phyloP scores from a whole-genome alignment of 257 asterid genomes.

The Ballota nigra region DNA sequence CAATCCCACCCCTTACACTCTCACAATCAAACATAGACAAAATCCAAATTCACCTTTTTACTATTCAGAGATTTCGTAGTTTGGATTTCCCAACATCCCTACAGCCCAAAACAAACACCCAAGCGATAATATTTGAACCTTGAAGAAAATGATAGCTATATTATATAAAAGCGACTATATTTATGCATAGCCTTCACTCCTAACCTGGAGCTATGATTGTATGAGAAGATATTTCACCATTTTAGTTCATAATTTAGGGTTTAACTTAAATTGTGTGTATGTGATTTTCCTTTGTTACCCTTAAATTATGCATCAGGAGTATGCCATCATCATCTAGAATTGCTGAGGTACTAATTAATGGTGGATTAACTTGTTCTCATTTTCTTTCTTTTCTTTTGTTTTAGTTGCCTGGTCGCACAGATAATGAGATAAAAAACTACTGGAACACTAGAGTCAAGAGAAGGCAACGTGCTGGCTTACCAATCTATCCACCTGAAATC shows the following conservation, averaged over 20 bases:
- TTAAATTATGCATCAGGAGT: background rate
- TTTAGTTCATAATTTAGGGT: background rate
- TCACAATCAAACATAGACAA: background rate
- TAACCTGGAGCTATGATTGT: conserved; percentile 1
- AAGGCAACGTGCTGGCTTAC: conserved; percentile 73
- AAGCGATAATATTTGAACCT: background rate
- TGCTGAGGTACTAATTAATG: background rate
- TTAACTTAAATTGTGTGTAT: background rate
- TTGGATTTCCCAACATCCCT: background rate
- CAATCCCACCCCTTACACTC: background rate
- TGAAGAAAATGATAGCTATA: background rate
- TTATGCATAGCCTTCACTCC: background rate
- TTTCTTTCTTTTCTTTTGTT: conserved; percentile 1
- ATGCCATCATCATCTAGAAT: background rate
- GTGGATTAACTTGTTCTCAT: conserved; percentile 14
- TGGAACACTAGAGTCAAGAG: conserved; percentile 90
- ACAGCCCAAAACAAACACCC: background rate
- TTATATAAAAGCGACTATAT: conserved; percentile 10
- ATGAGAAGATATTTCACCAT: background rate
- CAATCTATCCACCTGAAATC: conserved; percentile 70
- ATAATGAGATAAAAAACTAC: conserved; percentile 83
- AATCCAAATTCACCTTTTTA: background rate
- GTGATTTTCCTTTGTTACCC: background rate
- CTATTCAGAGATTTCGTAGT: background rate
- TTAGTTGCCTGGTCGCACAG: conserved; percentile 96